Conservation (phyloP, 768 basidiomycete species). For the Lactarius sp. region DNA sequence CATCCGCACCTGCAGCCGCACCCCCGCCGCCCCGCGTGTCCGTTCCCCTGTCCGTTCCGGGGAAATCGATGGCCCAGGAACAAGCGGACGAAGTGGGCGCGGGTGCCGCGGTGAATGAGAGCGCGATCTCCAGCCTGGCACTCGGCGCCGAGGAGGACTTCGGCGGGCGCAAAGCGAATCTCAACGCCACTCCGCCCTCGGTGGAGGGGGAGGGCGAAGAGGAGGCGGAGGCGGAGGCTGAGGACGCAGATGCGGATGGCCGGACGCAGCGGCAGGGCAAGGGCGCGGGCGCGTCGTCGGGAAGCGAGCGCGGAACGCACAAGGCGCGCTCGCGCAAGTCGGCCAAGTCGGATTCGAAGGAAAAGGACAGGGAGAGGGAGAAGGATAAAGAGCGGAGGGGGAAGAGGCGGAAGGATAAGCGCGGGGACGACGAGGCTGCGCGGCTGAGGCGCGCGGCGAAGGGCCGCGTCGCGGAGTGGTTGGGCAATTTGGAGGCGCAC, state of each 20-base stretch:
- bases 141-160: conserved; percentile 33
- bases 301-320: conserved; percentile 24
- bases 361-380: conserved; percentile 29
- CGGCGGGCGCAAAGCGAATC: conserved; percentile 36
- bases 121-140: conserved; percentile 46
- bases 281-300: conserved; percentile 13
- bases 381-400: conserved; percentile 30
- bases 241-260: conserved; percentile 13
- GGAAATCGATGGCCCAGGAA: conserved; percentile 10
- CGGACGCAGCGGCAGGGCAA: conserved; percentile 23
- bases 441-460: conserved; percentile 48
- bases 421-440: conserved; percentile 35
- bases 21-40: conserved; percentile 7
- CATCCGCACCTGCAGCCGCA: neutral
- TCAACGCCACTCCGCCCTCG: conserved; percentile 31
- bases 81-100: conserved; percentile 29
- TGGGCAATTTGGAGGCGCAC: conserved; percentile 60
- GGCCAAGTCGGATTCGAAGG: conserved; percentile 13
- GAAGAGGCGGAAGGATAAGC: conserved; percentile 21
- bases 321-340: conserved; percentile 22
- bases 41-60: conserved; percentile 10
- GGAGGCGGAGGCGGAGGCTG: conserved; percentile 1
- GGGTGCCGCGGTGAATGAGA: conserved; percentile 35
- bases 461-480: conserved; percentile 73
- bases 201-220: neutral